Conservation (phyloP, 2,329 filamentous ascomycete genomes). For the Paraconiothyrium sp. region DNA sequence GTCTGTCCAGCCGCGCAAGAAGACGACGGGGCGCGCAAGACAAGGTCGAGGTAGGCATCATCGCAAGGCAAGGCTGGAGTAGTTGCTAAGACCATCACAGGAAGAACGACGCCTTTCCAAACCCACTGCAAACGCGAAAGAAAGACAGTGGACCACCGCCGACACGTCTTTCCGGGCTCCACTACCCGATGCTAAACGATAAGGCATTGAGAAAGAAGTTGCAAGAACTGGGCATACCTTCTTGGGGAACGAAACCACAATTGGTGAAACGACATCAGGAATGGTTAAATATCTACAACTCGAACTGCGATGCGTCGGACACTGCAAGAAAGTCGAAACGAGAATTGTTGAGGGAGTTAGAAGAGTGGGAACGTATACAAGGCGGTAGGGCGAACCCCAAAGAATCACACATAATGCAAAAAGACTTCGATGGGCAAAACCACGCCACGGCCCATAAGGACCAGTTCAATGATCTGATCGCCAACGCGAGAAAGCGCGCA, state of each 20-base stretch:
- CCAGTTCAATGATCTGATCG: slow-evolving; percentile 83
- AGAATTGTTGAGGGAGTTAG: slow-evolving; percentile 80
- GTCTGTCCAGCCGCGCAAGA: slow-evolving; percentile 59
- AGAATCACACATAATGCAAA: slow-evolving; percentile 72
- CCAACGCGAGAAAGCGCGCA: slow-evolving; percentile 69
- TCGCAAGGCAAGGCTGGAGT: background rate
- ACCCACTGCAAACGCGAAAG: slow-evolving; percentile 34
- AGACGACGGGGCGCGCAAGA: slow-evolving; percentile 41
- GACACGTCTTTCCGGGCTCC: slow-evolving; percentile 73
- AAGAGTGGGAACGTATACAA: slow-evolving; percentile 86
- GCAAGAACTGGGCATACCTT: slow-evolving; percentile 79
- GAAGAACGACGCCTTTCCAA: slow-evolving; percentile 33
- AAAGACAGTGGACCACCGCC: slow-evolving; percentile 53
- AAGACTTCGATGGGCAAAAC: slow-evolving; percentile 83
- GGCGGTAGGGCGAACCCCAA: slow-evolving; percentile 63
- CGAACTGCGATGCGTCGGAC: slow-evolving; percentile 86
- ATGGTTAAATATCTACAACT: slow-evolving; percentile 96
- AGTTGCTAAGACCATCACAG: slow-evolving; percentile 23
- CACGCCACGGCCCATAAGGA: slow-evolving; percentile 78
- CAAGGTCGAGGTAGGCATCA: slow-evolving; percentile 41
- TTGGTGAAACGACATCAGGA: slow-evolving; percentile 86
- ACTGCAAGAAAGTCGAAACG: slow-evolving; percentile 70
- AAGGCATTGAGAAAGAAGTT: slow-evolving; percentile 81
- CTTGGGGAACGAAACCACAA: slow-evolving; percentile 71
- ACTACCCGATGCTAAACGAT: slow-evolving; percentile 89